Evolutionary conservation across 2,329 filamentous ascomycete genomes (phyloP), one percentile per base, ranked within the genome.

Genomic region (Colletotrichum cuscutae): DNA sequence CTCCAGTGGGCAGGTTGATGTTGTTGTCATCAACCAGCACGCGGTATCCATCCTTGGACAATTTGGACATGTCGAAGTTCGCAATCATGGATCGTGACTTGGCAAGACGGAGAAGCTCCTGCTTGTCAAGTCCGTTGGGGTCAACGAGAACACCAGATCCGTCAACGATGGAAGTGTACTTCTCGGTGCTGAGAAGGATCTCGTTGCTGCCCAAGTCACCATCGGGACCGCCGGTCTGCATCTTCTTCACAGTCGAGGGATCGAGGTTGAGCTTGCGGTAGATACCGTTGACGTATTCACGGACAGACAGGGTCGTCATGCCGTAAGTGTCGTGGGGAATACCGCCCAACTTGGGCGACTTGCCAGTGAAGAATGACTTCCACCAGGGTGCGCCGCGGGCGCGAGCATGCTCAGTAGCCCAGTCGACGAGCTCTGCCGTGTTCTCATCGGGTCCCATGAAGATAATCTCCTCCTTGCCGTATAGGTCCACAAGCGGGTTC

Each of bases 321-420:
- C 97, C 97, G 80, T 99, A 99, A 53, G 88, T 85, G 82, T 99
- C 97, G 83, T 99, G 97, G 49, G 97, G 97, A 77, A 99, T 99
- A 80, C 97, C 97, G 75, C 97, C 97, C 15, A 99, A 89, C 84
- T 94, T 97, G 65, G 95, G 97, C 77, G 95, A 98, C 89, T 99
- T 99, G 80, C 97, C 97, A 2, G 97, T 99, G 89, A 99, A 99
- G 90, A 99, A 99, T 0, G 97, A 99, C 88, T 99, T 99, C 97
- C 97, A 99, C 95, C 96, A 99, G 32, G 95, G 95, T 5, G 97
- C 97, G 58, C 95, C 95, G 77, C 97, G 92, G 74, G 87, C 86
- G 65, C 95, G 91, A 73, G 97, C 97, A 82, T 99, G 97, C 83
- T 97, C 93, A 1, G 97, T 99, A n/a, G 97, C 97, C 97, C 97